These are phyloP conservation scores for Boletellus sp. DNA, from an alignment of 768 basidiomycete genomes.

Conservation along the genomic window DNA sequence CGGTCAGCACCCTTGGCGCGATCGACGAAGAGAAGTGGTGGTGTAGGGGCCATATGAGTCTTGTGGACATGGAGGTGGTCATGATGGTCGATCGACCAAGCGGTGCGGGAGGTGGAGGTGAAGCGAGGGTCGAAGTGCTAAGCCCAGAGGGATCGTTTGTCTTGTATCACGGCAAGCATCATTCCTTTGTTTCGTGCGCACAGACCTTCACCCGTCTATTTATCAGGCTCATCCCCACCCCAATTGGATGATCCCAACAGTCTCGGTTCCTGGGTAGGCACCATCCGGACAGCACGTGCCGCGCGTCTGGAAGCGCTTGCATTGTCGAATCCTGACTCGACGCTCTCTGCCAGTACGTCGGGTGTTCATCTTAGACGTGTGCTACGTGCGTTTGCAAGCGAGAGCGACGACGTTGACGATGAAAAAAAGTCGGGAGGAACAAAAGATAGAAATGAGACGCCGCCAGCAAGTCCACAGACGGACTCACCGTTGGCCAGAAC, in stretches of 20 bases:
- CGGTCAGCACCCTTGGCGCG: slow-evolving; percentile 22
- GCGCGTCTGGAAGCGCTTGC: slow-evolving; percentile 69
- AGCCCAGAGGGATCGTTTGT: slow-evolving; percentile 78
- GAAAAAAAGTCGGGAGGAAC: slow-evolving; percentile 46
- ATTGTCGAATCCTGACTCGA: slow-evolving; percentile 72
- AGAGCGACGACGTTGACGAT: slow-evolving; percentile 27
- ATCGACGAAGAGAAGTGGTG: slow-evolving; percentile 66
- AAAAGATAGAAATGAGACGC: slow-evolving; percentile 35
- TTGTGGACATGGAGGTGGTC: slow-evolving; percentile 77
- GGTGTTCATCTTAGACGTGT: slow-evolving; percentile 71
- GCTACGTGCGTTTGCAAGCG: slow-evolving; percentile 67
- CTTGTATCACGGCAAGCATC: slow-evolving; percentile 57
- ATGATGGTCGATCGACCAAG: slow-evolving; percentile 37
- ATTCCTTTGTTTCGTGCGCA: background rate
- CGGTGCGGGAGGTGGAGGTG: slow-evolving; percentile 28
- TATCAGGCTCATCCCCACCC: slow-evolving; percentile 4
- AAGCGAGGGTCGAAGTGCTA: slow-evolving; percentile 65
- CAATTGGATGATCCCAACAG: slow-evolving; percentile 2
- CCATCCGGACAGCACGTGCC: slow-evolving; percentile 67
- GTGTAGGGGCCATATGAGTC: slow-evolving; percentile 63
- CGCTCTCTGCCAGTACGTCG: slow-evolving; percentile 72
- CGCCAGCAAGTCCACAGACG: background rate
- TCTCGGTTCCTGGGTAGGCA: slow-evolving; percentile 60
- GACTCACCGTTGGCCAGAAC: background rate
- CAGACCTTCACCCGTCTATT: background rate